Conservation (phyloP, 768 basidiomycete genomes). For the Tylopilus rubrobrunneus region DNA sequence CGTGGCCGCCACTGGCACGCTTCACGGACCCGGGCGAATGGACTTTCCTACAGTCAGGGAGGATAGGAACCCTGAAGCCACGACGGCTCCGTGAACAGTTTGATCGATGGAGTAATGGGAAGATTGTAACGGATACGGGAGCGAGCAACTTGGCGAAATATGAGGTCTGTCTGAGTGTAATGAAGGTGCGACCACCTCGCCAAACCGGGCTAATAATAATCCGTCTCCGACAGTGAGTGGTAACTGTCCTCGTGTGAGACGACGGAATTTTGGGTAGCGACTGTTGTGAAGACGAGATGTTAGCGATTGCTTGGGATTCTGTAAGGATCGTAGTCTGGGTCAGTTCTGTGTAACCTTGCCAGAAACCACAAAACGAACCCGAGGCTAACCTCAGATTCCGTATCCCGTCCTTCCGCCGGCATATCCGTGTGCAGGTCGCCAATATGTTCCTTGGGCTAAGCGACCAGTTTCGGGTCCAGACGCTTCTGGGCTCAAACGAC, state of each 20-base stretch:
- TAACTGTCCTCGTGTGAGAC: constrained; percentile 1
- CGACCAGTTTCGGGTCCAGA: background rate
- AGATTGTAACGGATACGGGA: background rate
- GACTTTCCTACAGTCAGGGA: background rate
- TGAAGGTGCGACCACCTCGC: background rate
- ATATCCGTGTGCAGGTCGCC: constrained; percentile 7
- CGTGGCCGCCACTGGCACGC: background rate
- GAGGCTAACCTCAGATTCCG: constrained; percentile 13
- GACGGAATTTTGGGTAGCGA: background rate
- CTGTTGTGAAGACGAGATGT: constrained; percentile 6
- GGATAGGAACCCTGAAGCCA: background rate
- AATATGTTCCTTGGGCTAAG: constrained; percentile 4
- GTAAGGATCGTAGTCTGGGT: background rate
- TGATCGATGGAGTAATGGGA: background rate
- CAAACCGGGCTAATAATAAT: background rate
- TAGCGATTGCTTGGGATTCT: background rate
- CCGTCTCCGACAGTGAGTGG: background rate
- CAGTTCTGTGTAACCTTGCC: background rate
- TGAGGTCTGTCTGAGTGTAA: background rate
- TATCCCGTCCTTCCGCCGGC: background rate
- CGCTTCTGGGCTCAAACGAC: constrained; percentile 1
- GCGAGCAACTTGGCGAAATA: background rate
- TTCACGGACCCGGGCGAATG: background rate
- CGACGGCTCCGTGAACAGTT: background rate
- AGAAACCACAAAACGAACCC: constrained; percentile 10